Evolutionary conservation across 768 basidiomycete genomes (phyloP).

Genomic region (Harrya chromipes): DNA sequence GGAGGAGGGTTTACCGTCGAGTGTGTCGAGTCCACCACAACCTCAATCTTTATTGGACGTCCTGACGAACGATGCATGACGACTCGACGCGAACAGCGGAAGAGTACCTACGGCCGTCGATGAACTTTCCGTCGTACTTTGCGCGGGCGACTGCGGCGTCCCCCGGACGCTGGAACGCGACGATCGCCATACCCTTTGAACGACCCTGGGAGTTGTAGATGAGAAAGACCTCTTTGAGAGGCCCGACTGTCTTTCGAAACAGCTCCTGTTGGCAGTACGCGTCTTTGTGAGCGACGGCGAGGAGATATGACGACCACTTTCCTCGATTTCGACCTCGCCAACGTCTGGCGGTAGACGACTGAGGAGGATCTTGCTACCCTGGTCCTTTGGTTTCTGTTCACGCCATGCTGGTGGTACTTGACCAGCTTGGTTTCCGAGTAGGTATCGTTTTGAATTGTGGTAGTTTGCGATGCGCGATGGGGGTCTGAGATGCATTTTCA

Average conservation of each 20-base stretch:
- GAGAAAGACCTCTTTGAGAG: conserved; percentile 65
- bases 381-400: conserved; percentile 35
- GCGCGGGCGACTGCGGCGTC: conserved; percentile 61
- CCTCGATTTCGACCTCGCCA: conserved; percentile 65
- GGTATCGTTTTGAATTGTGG: conserved; percentile 50
- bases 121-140: conserved; percentile 75
- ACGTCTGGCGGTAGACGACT: conserved; percentile 69
- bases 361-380: conserved; percentile 65
- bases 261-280: conserved; percentile 49
- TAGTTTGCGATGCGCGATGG: conserved; percentile 42
- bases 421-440: conserved; percentile 57
- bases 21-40: conserved; percentile 48
- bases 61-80: conserved; percentile 36
- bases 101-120: conserved; percentile 52
- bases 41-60: conserved; percentile 63
- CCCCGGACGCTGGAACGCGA: conserved; percentile 58
- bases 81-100: neutral
- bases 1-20: conserved; percentile 20
- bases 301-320: conserved; percentile 25
- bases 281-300: conserved; percentile 2
- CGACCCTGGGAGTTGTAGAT: conserved; percentile 73
- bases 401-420: conserved; percentile 64
- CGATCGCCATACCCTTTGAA: conserved; percentile 80
- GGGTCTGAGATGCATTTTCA: no score
- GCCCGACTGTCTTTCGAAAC: conserved; percentile 74